phyloP scores from a whole-genome alignment of 2,329 filamentous ascomycete genomes.

The Colletotrichum sp. region DNA sequence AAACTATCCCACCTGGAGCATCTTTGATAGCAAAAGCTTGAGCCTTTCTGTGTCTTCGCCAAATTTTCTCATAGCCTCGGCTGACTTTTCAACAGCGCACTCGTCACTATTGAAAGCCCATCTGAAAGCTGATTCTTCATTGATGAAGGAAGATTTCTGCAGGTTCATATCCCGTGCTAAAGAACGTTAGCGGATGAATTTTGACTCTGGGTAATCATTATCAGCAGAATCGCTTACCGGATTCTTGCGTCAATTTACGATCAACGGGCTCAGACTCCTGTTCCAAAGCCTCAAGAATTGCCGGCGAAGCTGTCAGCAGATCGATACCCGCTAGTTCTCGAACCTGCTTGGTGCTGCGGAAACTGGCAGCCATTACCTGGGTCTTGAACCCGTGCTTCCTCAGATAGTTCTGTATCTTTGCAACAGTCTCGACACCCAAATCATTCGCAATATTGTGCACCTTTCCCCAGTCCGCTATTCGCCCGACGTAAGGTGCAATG shows the following conservation, averaged over 20 bases:
- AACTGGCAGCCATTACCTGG: neutral
- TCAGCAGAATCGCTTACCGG: neutral
- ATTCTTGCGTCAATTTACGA: neutral
- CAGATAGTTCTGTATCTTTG: neutral
- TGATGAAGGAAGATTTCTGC: conserved; percentile 71
- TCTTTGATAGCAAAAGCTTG: conserved; percentile 64
- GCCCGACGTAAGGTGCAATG: neutral
- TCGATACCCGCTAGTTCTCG: neutral
- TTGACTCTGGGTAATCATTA: neutral
- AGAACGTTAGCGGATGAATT: neutral
- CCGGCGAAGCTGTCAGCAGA: neutral
- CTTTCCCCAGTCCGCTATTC: neutral
- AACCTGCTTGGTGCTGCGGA: neutral
- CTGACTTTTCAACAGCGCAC: conserved; percentile 81
- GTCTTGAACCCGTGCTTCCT: neutral
- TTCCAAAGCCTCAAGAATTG: neutral
- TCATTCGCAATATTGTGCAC: neutral
- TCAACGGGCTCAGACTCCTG: neutral
- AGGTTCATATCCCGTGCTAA: neutral
- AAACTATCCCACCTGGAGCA: neutral
- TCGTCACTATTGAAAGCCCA: conserved; percentile 83
- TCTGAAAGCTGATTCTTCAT: conserved; percentile 73
- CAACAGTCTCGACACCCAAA: neutral
- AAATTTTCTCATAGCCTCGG: conserved; percentile 81
- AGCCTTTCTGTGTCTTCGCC: conserved; percentile 76